These are phyloP conservation scores for Mycena galopus DNA, from an alignment of 768 basidiomycete genomes.

Conservation along the genomic window DNA sequence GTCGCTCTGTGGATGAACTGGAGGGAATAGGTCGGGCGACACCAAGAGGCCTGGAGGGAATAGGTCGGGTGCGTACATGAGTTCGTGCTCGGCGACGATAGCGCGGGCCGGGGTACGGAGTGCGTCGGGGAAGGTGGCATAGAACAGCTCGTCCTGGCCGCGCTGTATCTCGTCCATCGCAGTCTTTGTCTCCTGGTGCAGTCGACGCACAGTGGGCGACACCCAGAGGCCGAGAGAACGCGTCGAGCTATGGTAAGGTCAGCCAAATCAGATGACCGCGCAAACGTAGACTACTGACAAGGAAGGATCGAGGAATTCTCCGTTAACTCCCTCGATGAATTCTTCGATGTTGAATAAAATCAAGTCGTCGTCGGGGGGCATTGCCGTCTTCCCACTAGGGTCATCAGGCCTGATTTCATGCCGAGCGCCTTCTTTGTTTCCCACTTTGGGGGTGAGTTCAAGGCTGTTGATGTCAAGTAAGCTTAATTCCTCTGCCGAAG, in stretches of 20 bases:
- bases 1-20: background rate
- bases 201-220: no score
- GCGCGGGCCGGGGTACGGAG: background rate
- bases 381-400: no score
- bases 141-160: conserved; percentile 23
- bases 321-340: no score
- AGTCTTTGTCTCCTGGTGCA: no score
- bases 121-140: conserved; percentile 25
- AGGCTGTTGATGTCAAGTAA: no score
- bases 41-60: no score
- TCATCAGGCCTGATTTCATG: no score
- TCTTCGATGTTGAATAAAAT: background rate
- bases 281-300: background rate
- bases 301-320: background rate
- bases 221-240: no score
- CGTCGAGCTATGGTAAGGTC: background rate
- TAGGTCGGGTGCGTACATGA: background rate
- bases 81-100: conserved; percentile 4
- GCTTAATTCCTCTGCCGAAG: no score
- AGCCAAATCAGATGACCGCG: background rate
- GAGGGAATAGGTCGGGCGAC: background rate
- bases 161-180: conserved; percentile 7
- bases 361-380: background rate
- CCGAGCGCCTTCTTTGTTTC: no score
- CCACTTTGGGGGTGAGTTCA: no score